phyloP scores from a whole-genome alignment of 129 eudicot genomes.

The Flaveria bidentis region DNA sequence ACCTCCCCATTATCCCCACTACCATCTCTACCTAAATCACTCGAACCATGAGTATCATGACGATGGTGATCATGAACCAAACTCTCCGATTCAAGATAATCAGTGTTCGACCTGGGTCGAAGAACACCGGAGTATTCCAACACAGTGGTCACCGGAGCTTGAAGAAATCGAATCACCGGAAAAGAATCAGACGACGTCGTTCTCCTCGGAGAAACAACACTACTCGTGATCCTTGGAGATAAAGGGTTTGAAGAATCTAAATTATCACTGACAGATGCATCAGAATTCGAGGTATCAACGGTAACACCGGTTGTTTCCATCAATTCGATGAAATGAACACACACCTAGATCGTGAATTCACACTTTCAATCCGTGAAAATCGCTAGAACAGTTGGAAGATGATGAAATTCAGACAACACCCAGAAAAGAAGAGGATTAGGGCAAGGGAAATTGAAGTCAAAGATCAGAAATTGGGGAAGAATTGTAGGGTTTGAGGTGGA shows the following conservation, averaged over 20 bases:
- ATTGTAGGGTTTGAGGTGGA: not conserved
- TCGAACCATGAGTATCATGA: not conserved
- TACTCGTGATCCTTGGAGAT: constrained; percentile 6
- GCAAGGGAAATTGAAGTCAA: constrained; percentile 22
- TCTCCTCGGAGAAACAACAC: constrained; percentile 21
- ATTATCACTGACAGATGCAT: constrained; percentile 24
- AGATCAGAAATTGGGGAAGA: constrained; percentile 4
- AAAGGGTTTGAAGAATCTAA: constrained; percentile 15
- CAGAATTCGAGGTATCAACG: constrained; percentile 21
- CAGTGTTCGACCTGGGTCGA: constrained; percentile 40
- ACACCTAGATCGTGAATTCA: constrained; percentile 3
- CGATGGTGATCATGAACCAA: constrained; percentile 23
- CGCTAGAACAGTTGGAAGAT: not conserved
- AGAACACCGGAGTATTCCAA: constrained; percentile 56
- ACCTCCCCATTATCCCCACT: constrained; percentile 59
- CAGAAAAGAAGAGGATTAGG: constrained; percentile 4
- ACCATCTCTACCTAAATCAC: constrained; percentile 31
- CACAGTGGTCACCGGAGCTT: constrained; percentile 58
- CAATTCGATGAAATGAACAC: not conserved
- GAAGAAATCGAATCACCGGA: constrained; percentile 50
- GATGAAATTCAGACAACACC: constrained; percentile 6
- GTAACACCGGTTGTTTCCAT: constrained; percentile 36
- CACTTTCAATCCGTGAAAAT: not conserved
- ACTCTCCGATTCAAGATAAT: constrained; percentile 42
- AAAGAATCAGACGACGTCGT: constrained; percentile 26